phyloP scores from a whole-genome alignment of 208 protist genomes.

The Sergeia podlipaevii region DNA sequence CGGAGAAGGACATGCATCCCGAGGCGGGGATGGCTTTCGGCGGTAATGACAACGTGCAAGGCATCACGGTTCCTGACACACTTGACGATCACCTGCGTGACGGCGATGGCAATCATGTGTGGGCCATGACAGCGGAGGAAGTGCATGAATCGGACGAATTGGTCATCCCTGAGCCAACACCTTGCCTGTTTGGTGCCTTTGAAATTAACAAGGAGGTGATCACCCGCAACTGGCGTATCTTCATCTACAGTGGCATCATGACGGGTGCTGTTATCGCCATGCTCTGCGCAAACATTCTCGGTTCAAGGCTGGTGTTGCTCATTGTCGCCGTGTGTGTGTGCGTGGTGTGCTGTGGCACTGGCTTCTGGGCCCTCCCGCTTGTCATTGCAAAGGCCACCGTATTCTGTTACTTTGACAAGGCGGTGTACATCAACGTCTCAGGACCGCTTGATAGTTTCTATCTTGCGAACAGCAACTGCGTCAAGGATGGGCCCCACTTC shows the following conservation, averaged over 20 bases:
- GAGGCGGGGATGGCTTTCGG: neutral
- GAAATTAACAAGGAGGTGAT: slow-evolving; percentile 42
- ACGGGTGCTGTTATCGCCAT: slow-evolving; percentile 24
- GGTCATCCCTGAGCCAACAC: slow-evolving; percentile 5
- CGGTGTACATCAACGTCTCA: slow-evolving; percentile 50
- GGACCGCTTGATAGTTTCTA: slow-evolving; percentile 44
- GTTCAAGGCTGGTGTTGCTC: slow-evolving; percentile 21
- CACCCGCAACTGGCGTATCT: slow-evolving; percentile 24
- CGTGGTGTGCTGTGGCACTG: slow-evolving; percentile 11
- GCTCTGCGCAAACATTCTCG: slow-evolving; percentile 29
- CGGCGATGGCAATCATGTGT: neutral
- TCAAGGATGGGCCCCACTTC: slow-evolving; percentile 54
- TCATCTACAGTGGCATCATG: slow-evolving; percentile 38
- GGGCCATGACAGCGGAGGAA: slow-evolving; percentile 3
- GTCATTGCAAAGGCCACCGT: slow-evolving; percentile 51
- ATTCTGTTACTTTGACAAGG: slow-evolving; percentile 34
- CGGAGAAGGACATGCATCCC: slow-evolving; percentile 12
- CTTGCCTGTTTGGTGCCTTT: slow-evolving; percentile 17
- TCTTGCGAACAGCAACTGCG: slow-evolving; percentile 21
- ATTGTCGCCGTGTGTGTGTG: slow-evolving; percentile 16
- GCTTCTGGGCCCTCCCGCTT: slow-evolving; percentile 36
- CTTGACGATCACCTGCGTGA: neutral
- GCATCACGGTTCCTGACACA: neutral
- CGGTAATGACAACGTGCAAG: slow-evolving; percentile 10
- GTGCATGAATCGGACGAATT: slow-evolving; percentile 4